These are phyloP conservation scores for Penicillium bovifimosum DNA, from an alignment of 495 filamentous ascomycete species.

Conservation along the genomic window DNA sequence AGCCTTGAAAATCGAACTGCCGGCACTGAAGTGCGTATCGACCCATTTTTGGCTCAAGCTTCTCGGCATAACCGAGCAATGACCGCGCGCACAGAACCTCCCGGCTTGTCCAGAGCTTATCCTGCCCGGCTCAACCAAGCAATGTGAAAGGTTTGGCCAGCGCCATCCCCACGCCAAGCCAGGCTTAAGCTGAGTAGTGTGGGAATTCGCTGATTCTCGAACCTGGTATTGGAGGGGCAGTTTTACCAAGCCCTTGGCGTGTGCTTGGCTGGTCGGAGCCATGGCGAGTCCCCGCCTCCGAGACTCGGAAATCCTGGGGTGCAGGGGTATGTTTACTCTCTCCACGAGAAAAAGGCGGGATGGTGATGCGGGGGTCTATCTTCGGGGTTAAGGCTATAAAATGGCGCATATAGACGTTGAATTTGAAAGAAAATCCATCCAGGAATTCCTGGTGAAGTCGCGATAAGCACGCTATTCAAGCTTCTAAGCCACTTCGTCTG, in stretches of 20 bases:
- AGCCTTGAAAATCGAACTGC: not conserved
- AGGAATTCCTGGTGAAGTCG: not conserved
- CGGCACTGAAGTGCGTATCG: conserved; percentile 1
- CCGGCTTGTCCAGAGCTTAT: not conserved
- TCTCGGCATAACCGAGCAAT: conserved; percentile 10
- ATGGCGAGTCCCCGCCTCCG: conserved; percentile 9
- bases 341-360: conserved; percentile 13
- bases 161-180: conserved; percentile 14
- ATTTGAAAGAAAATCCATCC: not conserved
- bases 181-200: conserved; percentile 3
- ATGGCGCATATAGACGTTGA: not conserved
- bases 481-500: not conserved
- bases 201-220: conserved; percentile 8
- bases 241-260: conserved; percentile 15
- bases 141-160: conserved; percentile 13
- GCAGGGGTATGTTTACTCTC: not conserved
- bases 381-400: not conserved
- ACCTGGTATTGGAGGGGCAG: conserved; percentile 13
- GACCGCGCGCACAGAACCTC: conserved; percentile 13
- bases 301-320: conserved; percentile 1
- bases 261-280: conserved; percentile 14
- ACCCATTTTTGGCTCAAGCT: not conserved
- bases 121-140: conserved; percentile 9
- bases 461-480: not conserved
- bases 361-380: conserved; percentile 10